Percentiles rank a stretch among this genome's conserved stretches.
Conservation (phyloP, 371 early-diverging fungal species). For the Chytridium lagenaria region DNA sequence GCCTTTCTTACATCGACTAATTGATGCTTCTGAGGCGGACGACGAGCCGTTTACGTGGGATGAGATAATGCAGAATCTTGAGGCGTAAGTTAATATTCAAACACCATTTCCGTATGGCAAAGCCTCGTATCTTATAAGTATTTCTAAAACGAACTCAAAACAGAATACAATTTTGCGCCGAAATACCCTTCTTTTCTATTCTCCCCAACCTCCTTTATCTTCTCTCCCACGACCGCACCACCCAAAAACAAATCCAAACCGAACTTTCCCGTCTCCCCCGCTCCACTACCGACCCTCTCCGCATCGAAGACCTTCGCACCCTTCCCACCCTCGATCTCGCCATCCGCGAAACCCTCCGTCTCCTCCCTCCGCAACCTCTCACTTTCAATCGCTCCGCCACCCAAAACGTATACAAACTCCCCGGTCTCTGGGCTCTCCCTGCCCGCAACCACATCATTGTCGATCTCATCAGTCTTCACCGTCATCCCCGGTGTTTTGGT, state of each 20-base stretch:
- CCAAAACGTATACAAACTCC: constrained; percentile 23
- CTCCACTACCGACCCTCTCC: constrained; percentile 12
- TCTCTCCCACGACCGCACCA: constrained; percentile 28
- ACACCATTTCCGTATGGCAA: too few relatives aligned
- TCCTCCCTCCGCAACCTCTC: constrained; percentile 26
- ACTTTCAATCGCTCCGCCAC: constrained; percentile 22
- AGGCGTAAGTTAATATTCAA: constrained; percentile 33
- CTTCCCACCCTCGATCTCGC: constrained; percentile 20
- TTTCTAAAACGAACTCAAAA: neutral
- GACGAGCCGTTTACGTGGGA: constrained; percentile 25
- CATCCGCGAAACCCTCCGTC: constrained; percentile 24
- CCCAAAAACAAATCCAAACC: constrained; percentile 21
- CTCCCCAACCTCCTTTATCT: constrained; percentile 32
- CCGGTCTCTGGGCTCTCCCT: constrained; percentile 34
- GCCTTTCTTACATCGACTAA: constrained; percentile 9
- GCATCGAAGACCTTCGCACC: constrained; percentile 15
- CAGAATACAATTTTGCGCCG: constrained; percentile 30
- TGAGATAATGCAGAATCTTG: constrained; percentile 17
- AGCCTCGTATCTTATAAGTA: neutral
- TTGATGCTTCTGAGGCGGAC: constrained; percentile 16
- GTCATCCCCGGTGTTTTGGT: constrained; percentile 17
- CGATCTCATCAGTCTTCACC: constrained; percentile 27
- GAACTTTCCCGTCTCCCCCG: constrained; percentile 24
- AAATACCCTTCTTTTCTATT: constrained; percentile 23
- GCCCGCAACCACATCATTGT: constrained; percentile 26